A percentile compares a stretch with the other conserved stretches of the same genome.
Evolutionary conservation across 768 basidiomycete species (phyloP).

Genomic region (Tricholomella constricta): DNA sequence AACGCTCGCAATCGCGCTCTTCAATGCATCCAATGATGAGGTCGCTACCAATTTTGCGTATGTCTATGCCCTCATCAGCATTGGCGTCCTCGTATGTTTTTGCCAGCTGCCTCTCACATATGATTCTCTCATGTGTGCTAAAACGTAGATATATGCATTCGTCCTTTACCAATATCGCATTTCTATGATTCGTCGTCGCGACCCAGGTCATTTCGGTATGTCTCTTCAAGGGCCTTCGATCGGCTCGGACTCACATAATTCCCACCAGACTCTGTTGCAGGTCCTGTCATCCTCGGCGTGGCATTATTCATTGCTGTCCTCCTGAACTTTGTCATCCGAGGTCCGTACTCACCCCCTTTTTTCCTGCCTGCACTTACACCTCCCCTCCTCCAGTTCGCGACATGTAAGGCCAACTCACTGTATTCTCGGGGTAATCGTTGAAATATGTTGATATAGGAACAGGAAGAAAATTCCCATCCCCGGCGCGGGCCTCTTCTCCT

Average conservation of each 20-base stretch:
- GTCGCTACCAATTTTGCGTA: constrained; percentile 80
- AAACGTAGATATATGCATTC: constrained; percentile 78
- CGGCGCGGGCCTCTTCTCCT: constrained; percentile 25
- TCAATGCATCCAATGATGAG: constrained; percentile 79
- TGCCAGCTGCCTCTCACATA: neutral
- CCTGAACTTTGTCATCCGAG: constrained; percentile 85
- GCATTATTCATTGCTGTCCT: constrained; percentile 87
- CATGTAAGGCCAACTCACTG: constrained; percentile 40
- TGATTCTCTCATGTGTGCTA: neutral
- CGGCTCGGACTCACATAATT: neutral
- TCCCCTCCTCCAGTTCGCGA: constrained; percentile 49
- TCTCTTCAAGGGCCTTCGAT: constrained; percentile 5
- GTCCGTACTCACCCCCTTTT: constrained; percentile 40
- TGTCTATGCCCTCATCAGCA: constrained; percentile 77
- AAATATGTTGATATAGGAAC: constrained; percentile 20
- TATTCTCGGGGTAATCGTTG: too few species aligned
- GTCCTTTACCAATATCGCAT: constrained; percentile 84
- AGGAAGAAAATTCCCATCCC: constrained; percentile 32
- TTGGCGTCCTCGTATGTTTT: constrained; percentile 62
- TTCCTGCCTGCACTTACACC: constrained; percentile 6
- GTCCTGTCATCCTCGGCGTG: constrained; percentile 81
- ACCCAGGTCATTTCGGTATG: constrained; percentile 88
- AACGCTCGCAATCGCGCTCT: constrained; percentile 82
- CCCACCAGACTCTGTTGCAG: constrained; percentile 71
- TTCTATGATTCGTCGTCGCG: constrained; percentile 86